Conservation (phyloP, 495 filamentous ascomycete species). For the Penicillium cinerascens region DNA sequence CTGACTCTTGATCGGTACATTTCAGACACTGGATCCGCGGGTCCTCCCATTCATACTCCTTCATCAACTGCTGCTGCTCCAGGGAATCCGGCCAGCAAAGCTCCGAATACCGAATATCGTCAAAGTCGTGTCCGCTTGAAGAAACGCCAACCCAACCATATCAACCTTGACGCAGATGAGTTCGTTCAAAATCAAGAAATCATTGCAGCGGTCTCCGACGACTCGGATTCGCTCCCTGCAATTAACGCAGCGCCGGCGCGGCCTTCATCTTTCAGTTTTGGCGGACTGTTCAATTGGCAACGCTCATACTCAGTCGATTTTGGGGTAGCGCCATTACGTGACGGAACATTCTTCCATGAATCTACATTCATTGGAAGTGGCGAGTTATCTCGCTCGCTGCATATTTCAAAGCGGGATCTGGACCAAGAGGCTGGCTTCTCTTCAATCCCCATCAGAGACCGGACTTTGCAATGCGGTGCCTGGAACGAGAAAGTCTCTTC, state of each 20-base stretch:
- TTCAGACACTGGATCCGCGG: conserved; percentile 13
- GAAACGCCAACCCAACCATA: conserved; percentile 45
- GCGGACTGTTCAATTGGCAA: conserved; percentile 50
- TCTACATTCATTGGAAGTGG: conserved; percentile 74
- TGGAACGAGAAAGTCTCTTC: conserved; percentile 71
- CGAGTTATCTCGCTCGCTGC: conserved; percentile 52
- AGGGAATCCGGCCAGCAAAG: background rate
- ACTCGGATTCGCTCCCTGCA: conserved; percentile 6
- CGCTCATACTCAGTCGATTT: conserved; percentile 70
- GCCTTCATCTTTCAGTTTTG: conserved; percentile 8
- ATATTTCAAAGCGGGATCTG: conserved; percentile 27
- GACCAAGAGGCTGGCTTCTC: conserved; percentile 30
- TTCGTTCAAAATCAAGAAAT: conserved; percentile 20
- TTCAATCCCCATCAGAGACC: conserved; percentile 46
- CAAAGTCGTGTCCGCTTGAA: conserved; percentile 37
- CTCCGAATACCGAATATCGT: background rate
- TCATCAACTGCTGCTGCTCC: background rate
- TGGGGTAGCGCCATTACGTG: conserved; percentile 60
- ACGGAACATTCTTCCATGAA: conserved; percentile 72
- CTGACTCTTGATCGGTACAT: conserved; percentile 42
- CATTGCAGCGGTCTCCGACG: conserved; percentile 10
- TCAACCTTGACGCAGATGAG: conserved; percentile 41
- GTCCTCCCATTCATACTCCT: background rate
- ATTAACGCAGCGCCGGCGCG: background rate
- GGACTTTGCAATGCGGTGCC: conserved; percentile 56